Evolutionary conservation across 352 stramenopile species (phyloP), one percentile per base, ranked within the genome.

Genomic region (Globisporangium abappressorium): DNA sequence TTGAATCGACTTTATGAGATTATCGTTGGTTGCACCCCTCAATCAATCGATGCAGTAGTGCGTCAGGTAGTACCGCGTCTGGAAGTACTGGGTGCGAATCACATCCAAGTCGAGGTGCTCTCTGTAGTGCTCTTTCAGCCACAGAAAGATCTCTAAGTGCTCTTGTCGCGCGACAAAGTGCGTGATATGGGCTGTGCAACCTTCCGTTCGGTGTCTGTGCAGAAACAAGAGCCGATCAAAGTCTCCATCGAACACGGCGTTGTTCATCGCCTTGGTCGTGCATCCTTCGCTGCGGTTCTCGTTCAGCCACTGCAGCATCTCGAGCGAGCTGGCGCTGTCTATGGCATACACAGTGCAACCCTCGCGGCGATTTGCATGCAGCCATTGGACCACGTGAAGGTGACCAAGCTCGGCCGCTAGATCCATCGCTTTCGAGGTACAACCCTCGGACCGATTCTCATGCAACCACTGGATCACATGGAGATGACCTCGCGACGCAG

Each of bases 211-310:
- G 6, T 54, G 14, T 5, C 26, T 24, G 46, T 54, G 46, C 46
- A 54, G 6, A 12, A 54, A 54, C n/a, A 54, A 24, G 20, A 54
- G 46, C 20, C 46, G 46, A 22, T 15, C 46, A 54, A 54, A 54
- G 46, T 54, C 46, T 11, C n/a, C 46, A 24, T 54, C 46, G n/a
- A 54, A 24, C n/a, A 54, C 46, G 18, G 46, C 46, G 46, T 54
- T 54, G 46, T 54, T 54, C 46, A 54, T 54, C 46, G 46, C 46
- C n/a, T 54, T 54, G 18, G 46, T 54, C 46, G 46, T 54, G 11
- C 46, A 54, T 11, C 46, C 46, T 24, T 54, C 46, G 20, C 18
- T 24, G n/a, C 46, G 46, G 6, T 54, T 54, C 46, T 54, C 46
- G 12, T 54, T 20, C 46, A 54, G 46, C 46, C 46, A 54, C 46